Conservation (phyloP, 192 early-diverging fungal genomes). For the Diversispora eburnea region DNA sequence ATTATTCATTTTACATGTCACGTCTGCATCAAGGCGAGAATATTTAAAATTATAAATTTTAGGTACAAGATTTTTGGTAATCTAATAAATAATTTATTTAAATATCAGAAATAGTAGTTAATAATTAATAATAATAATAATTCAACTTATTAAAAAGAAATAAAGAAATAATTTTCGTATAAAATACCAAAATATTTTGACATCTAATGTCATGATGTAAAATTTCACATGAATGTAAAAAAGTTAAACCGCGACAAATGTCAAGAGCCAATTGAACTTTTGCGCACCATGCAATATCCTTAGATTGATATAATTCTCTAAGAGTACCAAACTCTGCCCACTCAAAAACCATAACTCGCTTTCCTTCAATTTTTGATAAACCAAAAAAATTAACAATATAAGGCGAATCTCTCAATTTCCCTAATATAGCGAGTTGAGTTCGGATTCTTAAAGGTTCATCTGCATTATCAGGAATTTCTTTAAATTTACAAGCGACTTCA, state of each 20-base stretch:
- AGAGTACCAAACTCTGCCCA: slow-evolving; percentile 27
- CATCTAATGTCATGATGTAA: slow-evolving; percentile 27
- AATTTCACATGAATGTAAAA: background rate
- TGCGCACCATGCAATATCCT: slow-evolving; percentile 7
- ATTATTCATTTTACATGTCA: background rate
- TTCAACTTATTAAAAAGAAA: background rate
- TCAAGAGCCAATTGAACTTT: slow-evolving; percentile 15
- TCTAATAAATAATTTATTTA: background rate
- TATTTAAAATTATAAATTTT: slow-evolving; percentile 23
- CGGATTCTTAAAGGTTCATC: background rate
- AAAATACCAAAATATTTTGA: slow-evolving; percentile 22
- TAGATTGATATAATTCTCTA: background rate
- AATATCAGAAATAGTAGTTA: background rate
- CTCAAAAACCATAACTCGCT: slow-evolving; percentile 21
- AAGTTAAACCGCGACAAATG: slow-evolving; percentile 23
- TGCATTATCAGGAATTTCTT: background rate
- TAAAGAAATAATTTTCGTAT: background rate
- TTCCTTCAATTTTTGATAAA: slow-evolving; percentile 2
- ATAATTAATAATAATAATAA: background rate
- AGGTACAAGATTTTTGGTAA: slow-evolving; percentile 1
- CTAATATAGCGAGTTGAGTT: slow-evolving; percentile 20
- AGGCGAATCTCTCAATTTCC: slow-evolving; percentile 11
- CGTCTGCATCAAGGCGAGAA: background rate
- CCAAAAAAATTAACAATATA: slow-evolving; percentile 27
- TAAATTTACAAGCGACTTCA: slow-evolving; percentile 1